A percentile compares a stretch with the other conserved stretches of the same genome.
phyloP scores from a whole-genome alignment of 1,139 yeast genomes.

The Debaryomycetaceae sp. region DNA sequence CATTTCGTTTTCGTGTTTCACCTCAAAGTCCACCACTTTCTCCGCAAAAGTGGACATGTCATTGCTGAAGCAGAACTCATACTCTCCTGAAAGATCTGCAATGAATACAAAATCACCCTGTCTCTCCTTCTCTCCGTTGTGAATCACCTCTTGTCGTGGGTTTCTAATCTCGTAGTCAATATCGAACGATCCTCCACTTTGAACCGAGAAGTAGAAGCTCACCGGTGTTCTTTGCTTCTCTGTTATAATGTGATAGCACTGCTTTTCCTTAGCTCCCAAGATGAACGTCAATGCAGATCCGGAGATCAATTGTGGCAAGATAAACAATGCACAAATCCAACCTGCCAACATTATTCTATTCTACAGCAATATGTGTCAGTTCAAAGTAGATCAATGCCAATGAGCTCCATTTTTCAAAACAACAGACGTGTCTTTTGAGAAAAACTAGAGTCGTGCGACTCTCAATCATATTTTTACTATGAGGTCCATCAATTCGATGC shows the following conservation, averaged over 20 bases:
- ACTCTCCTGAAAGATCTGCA: conserved; percentile 75
- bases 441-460: not conserved
- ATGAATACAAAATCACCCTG: conserved; percentile 82
- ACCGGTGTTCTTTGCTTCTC: conserved; percentile 60
- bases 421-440: conserved; percentile 6
- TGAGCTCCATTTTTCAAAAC: conserved; percentile 1
- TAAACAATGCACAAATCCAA: conserved; percentile 13
- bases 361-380: not conserved
- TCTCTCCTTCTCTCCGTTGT: conserved; percentile 62
- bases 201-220: conserved; percentile 88
- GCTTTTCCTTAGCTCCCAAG: conserved; percentile 71
- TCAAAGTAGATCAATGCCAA: not conserved
- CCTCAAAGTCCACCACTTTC: conserved; percentile 86
- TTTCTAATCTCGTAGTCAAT: conserved; percentile 72
- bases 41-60: conserved; percentile 85
- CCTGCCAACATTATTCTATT: not conserved
- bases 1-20: conserved; percentile 54
- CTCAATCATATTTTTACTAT: not conserved
- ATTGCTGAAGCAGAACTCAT: conserved; percentile 87
- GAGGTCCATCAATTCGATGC: not conserved
- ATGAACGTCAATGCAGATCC: conserved; percentile 73
- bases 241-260: conserved; percentile 78
- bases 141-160: conserved; percentile 61
- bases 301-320: conserved; percentile 23
- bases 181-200: conserved; percentile 84